Evolutionary conservation across 2,329 filamentous ascomycete species (phyloP), one percentile per base, ranked within the genome.

Genomic region (Emydomyces testavorans): DNA sequence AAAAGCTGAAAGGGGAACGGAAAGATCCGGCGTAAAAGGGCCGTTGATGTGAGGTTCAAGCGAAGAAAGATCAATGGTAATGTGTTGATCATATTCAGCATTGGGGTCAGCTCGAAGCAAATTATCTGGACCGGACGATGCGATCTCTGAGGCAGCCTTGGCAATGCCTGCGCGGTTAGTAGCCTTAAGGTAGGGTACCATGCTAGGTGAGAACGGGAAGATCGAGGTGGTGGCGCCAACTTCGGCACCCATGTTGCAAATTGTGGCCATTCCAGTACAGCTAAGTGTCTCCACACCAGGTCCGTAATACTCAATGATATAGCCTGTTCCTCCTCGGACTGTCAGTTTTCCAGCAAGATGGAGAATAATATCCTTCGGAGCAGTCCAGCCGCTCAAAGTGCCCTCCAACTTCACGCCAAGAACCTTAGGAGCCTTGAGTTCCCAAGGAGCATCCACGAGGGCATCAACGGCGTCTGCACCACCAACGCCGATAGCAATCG

Each of bases 31-130:
- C 0, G 92, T 98, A 66, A 94, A 94, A 32, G 92, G 92, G 1
- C 92, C 92, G 68, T 96, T 98, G 70, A 98, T 87, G 65, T 95
- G 85, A 13, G 92, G 92, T 69, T 98, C 92, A 18, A 96, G 79
- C 53, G 79, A 79, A 2, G 85, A 90, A 29, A 98, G 77, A 70
- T 98, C 78, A 63, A 98, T 94, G 49, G 83, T 84, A 59, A 98
- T 85, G 44, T 93, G 68, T 66, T 94, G 78, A 66, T 98, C 92
- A 66, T 95, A 98, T 60, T 89, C 75, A 52, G 85, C 89, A 53
- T 78, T 82, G 36, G 79, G 71, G 61, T 98, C 92, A 29, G 92
- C 85, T 52, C 74, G 74, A 54, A 98, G 78, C 13, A 82, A 75
- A 56, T 79, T 82, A 47, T 71, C 72, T 68, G 82, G 62, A 60